phyloP scores from a whole-genome alignment of 1,139 yeast genomes.

The Blastobotrys apis region DNA sequence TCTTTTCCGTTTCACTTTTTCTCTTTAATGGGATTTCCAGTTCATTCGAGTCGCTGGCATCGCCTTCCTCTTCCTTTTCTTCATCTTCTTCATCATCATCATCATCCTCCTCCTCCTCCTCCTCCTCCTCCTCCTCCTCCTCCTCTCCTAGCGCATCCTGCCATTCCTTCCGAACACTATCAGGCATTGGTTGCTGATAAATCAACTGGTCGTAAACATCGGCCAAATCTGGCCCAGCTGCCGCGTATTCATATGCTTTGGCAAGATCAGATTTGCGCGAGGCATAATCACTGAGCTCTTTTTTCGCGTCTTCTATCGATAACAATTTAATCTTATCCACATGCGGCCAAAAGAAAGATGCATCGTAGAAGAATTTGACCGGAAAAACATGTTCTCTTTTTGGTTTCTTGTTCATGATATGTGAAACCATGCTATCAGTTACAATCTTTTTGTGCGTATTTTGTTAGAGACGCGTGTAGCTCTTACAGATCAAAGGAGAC shows the following conservation, averaged over 20 bases:
- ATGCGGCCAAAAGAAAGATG: constrained; percentile 34
- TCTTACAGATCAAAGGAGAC: no score
- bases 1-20: not conserved
- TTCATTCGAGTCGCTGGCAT: not conserved
- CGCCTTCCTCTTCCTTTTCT: not conserved
- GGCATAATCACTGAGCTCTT: constrained; percentile 16
- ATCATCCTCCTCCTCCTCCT: not conserved
- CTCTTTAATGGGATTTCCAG: not conserved
- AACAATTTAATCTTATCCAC: constrained; percentile 30
- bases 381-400: constrained; percentile 24
- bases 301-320: constrained; percentile 29
- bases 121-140: not conserved
- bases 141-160: not conserved
- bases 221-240: not conserved
- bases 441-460: constrained; percentile 11
- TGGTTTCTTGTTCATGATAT: constrained; percentile 9
- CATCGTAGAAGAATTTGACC: constrained; percentile 36
- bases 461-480: no score
- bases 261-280: not conserved
- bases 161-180: not conserved
- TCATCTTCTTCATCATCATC: not conserved
- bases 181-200: not conserved
- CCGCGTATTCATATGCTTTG: constrained; percentile 6
- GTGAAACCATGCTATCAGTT: constrained; percentile 17
- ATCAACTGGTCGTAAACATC: not conserved